These are phyloP conservation scores for Eleusine coracana DNA, from an alignment of 176 grass and related monocot species.

Conservation along the genomic window DNA sequence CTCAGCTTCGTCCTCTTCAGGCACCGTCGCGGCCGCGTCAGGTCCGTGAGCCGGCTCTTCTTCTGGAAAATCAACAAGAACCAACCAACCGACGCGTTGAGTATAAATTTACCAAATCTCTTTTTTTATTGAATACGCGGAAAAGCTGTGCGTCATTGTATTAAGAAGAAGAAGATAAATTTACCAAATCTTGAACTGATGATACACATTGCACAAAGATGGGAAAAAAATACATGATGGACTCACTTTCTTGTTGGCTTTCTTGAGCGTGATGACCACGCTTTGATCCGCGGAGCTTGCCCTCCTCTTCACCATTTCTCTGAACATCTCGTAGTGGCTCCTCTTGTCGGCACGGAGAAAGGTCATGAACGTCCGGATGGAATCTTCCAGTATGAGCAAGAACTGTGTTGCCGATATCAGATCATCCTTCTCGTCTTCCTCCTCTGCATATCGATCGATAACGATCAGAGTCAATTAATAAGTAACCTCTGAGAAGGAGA, in stretches of 20 bases:
- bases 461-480: too few relatives aligned
- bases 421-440: constrained; percentile 72
- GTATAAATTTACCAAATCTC: too few relatives aligned
- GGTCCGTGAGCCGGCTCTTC: constrained; percentile 73
- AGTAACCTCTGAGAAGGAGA: too few relatives aligned
- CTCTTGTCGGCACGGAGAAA: constrained; percentile 74
- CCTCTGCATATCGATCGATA: constrained; percentile 30
- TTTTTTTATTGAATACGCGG: too few relatives aligned
- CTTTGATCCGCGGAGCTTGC: constrained; percentile 44
- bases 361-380: constrained; percentile 84
- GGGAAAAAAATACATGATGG: neutral
- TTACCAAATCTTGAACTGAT: too few relatives aligned
- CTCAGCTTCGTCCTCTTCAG: constrained; percentile 61
- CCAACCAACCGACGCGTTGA: neutral
- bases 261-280: constrained; percentile 53
- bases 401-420: constrained; percentile 83
- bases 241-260: constrained; percentile 58
- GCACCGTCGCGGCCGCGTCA: constrained; percentile 63
- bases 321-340: constrained; percentile 73
- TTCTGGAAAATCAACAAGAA: constrained; percentile 56
- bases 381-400: constrained; percentile 64
- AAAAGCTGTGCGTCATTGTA: too few relatives aligned
- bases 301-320: constrained; percentile 56
- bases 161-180: too few relatives aligned
- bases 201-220: too few relatives aligned